Percentiles rank a stretch among this genome's conserved stretches.
These are phyloP conservation scores for Ophiocordyceps robertsii DNA, from an alignment of 2,329 filamentous ascomycete genomes.

Conservation along the genomic window DNA sequence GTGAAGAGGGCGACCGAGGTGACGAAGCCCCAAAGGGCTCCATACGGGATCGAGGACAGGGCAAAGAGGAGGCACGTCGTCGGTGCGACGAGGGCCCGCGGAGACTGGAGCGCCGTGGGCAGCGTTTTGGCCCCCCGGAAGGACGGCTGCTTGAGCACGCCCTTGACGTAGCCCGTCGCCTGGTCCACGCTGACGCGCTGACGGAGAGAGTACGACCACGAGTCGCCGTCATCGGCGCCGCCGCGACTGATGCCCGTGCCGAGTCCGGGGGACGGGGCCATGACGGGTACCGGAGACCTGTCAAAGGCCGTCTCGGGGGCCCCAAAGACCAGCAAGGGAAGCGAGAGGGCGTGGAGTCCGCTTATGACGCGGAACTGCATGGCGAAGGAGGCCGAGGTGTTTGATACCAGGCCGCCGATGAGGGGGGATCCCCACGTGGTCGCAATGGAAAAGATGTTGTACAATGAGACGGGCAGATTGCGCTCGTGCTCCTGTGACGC, in stretches of 20 bases:
- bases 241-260: conserved; percentile 1
- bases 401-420: conserved; percentile 35
- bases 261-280: conserved; percentile 6
- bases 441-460: conserved; percentile 28
- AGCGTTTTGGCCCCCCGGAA: conserved; percentile 19
- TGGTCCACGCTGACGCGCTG: conserved; percentile 18
- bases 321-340: conserved; percentile 32
- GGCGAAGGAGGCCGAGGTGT: conserved; percentile 24
- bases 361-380: conserved; percentile 38
- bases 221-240: conserved; percentile 11
- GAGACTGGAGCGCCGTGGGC: conserved; percentile 26
- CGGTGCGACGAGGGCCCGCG: conserved; percentile 34
- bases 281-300: conserved; percentile 16
- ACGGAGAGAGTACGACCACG: conserved; percentile 1
- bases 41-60: conserved; percentile 29
- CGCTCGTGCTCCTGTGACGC: conserved; percentile 35
- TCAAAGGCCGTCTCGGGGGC: conserved; percentile 40
- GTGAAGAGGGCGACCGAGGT: conserved; percentile 34
- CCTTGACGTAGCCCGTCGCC: conserved; percentile 21
- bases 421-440: conserved; percentile 41
- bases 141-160: conserved; percentile 21
- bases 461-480: conserved; percentile 27
- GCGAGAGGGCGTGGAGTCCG: conserved; percentile 30
- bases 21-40: conserved; percentile 32
- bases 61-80: conserved; percentile 32